Evolutionary conservation across 2,329 filamentous ascomycete genomes (phyloP).

Genomic region (Paramyrothecium roridum): DNA sequence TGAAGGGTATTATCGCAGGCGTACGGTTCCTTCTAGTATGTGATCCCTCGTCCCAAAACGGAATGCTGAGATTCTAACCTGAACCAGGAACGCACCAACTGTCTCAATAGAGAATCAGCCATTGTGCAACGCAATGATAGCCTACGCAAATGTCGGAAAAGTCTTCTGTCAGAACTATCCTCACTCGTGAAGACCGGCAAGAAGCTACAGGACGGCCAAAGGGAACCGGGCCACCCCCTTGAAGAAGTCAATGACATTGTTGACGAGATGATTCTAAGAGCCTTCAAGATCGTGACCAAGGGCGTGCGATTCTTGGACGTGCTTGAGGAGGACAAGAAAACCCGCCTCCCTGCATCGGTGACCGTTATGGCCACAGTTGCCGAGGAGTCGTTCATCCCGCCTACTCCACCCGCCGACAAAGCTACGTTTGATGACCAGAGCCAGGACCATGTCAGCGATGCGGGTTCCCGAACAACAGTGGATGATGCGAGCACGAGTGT

Average conservation of each 20-base stretch:
- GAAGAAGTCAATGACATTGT: conserved; percentile 72
- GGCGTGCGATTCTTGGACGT: conserved; percentile 88
- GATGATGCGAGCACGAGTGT: conserved; percentile 28
- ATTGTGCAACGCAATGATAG: conserved; percentile 73
- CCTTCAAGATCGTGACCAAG: conserved; percentile 90
- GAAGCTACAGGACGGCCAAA: conserved; percentile 72
- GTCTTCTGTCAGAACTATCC: conserved; percentile 83
- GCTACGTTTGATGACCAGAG: conserved; percentile 42
- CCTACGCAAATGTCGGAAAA: conserved; percentile 79
- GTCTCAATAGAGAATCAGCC: conserved; percentile 76
- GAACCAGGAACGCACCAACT: conserved; percentile 77
- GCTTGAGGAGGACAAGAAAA: conserved; percentile 62
- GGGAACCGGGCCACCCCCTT: conserved; percentile 38
- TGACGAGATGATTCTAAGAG: conserved; percentile 90
- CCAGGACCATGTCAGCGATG: conserved; percentile 28
- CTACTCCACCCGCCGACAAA: conserved; percentile 61
- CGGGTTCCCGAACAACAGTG: conserved; percentile 34
- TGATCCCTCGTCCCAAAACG: not conserved
- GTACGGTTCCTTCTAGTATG: conserved; percentile 86
- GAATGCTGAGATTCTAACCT: not conserved
- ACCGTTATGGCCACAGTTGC: conserved; percentile 58
- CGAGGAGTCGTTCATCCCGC: conserved; percentile 57
- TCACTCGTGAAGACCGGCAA: conserved; percentile 87
- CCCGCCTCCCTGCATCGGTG: conserved; percentile 49
- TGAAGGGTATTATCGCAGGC: conserved; percentile 89